Conservation (phyloP, 345 rosid species). For the Anacardium occidentale region DNA sequence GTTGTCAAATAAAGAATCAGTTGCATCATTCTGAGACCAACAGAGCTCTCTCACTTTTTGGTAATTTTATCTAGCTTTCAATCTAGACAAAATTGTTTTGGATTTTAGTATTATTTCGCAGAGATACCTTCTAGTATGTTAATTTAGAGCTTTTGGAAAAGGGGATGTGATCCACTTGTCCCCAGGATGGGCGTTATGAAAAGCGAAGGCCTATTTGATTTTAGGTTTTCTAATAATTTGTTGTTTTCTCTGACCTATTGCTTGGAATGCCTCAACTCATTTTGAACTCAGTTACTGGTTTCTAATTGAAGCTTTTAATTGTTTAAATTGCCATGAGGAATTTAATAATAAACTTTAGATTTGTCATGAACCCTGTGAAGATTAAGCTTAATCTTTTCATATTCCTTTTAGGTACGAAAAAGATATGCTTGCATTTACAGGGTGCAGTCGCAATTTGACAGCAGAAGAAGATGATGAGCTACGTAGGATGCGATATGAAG, state of each 20-base stretch:
- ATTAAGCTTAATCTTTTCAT: conserved; percentile 3
- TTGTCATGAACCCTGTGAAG: not conserved
- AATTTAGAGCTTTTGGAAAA: not conserved
- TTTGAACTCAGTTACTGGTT: not conserved
- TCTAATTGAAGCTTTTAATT: not conserved
- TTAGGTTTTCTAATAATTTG: not conserved
- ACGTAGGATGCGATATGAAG: conserved; percentile 74
- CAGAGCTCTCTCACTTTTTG: not conserved
- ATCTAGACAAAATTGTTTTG: not conserved
- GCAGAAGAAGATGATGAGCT: conserved; percentile 82
- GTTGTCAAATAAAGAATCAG: not conserved
- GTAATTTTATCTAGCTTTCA: too few relatives aligned
- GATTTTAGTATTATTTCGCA: not conserved
- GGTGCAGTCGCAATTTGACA: conserved; percentile 85
- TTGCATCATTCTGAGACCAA: not conserved
- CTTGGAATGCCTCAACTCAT: not conserved
- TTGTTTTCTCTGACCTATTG: not conserved
- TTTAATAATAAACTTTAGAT: not conserved
- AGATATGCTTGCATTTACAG: conserved; percentile 99
- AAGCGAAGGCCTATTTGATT: not conserved
- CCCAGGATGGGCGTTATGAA: not conserved
- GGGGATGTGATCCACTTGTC: not conserved
- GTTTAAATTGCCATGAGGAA: not conserved
- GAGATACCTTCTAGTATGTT: not conserved
- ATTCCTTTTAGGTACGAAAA: conserved; percentile 69